These are phyloP conservation scores for Capronia epimyces DNA, from an alignment of 2,329 filamentous ascomycete genomes.

Conservation along the genomic window DNA sequence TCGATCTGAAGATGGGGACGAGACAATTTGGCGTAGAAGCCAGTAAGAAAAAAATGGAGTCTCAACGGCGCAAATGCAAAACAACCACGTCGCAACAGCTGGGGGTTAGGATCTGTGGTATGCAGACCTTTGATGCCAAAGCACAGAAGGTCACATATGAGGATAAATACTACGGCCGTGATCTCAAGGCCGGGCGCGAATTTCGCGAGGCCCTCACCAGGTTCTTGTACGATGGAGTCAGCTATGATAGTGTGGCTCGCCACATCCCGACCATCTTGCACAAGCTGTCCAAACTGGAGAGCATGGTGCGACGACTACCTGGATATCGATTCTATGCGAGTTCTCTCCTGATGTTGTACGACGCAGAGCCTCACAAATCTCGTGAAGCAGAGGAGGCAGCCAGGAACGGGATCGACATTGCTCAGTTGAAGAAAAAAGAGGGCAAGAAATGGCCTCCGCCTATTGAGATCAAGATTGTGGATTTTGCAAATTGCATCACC, in stretches of 20 bases:
- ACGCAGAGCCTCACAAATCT: conserved; percentile 60
- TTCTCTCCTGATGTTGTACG: conserved; percentile 91
- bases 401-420: conserved; percentile 25
- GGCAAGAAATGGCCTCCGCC: conserved; percentile 39
- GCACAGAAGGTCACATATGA: conserved; percentile 86
- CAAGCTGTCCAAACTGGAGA: conserved; percentile 76
- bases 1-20: conserved; percentile 98
- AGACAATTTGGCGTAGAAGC: conserved; percentile 94
- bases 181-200: conserved; percentile 77
- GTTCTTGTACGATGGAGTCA: conserved; percentile 86
- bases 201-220: conserved; percentile 83
- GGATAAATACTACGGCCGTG: conserved; percentile 94
- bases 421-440: conserved; percentile 26
- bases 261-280: conserved; percentile 84
- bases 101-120: conserved; percentile 86
- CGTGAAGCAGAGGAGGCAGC: conserved; percentile 26
- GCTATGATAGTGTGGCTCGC: conserved; percentile 69
- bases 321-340: conserved; percentile 95
- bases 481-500: conserved; percentile 96
- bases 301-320: conserved; percentile 70
- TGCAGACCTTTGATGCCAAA: conserved; percentile 90
- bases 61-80: conserved; percentile 87
- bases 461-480: conserved; percentile 93
- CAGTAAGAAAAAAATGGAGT: conserved; percentile 82
- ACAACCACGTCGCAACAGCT: conserved; percentile 86